Evolutionary conservation across 2,329 filamentous ascomycete genomes (phyloP).

Genomic region (Thelonectria olida): DNA sequence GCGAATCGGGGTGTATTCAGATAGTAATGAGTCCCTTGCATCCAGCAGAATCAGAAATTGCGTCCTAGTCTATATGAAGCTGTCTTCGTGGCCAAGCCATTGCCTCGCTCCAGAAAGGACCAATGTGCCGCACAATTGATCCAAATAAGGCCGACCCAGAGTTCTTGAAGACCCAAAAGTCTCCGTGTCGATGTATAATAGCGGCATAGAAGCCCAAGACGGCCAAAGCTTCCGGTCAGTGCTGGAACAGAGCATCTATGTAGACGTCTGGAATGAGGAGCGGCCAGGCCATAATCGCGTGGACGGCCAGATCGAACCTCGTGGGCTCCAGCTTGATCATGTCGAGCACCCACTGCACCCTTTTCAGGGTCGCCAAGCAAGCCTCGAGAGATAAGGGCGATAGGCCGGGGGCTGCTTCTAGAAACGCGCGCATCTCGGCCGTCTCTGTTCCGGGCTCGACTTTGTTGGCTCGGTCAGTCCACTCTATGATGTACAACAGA

Average conservation of each 20-base stretch:
- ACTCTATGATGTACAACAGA: not conserved
- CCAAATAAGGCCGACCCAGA: not conserved
- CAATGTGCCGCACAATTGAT: not conserved
- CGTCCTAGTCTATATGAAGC: too few species aligned
- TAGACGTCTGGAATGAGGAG: constrained; percentile 40
- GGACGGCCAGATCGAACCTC: constrained; percentile 8
- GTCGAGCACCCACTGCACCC: constrained; percentile 10
- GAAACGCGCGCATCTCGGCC: not conserved
- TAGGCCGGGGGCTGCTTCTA: not conserved
- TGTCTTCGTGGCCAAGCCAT: too few species aligned
- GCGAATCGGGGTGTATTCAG: too few species aligned
- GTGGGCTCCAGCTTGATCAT: not conserved
- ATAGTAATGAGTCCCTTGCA: too few species aligned
- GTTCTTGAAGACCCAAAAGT: constrained; percentile 46
- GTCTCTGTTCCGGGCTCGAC: not conserved
- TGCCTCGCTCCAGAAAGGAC: not conserved
- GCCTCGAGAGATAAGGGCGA: not conserved
- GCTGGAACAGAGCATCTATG: constrained; percentile 45
- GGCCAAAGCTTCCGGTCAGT: constrained; percentile 50
- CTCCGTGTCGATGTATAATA: constrained; percentile 48
- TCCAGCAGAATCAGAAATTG: too few species aligned
- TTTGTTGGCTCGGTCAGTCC: not conserved
- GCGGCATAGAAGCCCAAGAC: constrained; percentile 54
- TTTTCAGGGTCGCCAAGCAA: constrained; percentile 22
- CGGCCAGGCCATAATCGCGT: constrained; percentile 27